Percentiles rank a stretch among this genome's conserved stretches.
Evolutionary conservation across 176 grass and related monocot genomes (phyloP).

Genomic region (Phragmites australis): DNA sequence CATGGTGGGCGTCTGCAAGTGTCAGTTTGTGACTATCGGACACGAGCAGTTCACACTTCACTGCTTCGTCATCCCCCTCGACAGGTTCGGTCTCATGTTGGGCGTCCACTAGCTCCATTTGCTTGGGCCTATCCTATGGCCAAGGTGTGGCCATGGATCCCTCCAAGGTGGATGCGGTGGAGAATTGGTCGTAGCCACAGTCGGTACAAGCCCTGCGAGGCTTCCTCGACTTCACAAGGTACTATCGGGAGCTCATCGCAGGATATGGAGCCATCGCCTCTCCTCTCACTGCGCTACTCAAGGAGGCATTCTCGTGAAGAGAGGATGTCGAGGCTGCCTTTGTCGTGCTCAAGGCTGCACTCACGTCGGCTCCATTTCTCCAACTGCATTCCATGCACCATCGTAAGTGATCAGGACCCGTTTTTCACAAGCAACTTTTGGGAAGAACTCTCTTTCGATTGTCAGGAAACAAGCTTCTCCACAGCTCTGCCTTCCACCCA

Average conservation of each 20-base stretch:
- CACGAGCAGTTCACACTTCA: background rate
- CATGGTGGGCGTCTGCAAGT: accelerated
- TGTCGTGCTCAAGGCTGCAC: background rate
- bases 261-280: background rate
- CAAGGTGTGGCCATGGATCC: background rate
- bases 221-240: background rate
- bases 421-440: no score
- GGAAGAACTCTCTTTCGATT: no score
- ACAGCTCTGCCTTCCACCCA: no score
- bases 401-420: no score
- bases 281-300: background rate
- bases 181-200: background rate
- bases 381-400: no score
- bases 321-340: background rate
- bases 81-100: background rate
- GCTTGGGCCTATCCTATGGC: background rate
- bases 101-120: background rate
- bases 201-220: background rate
- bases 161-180: background rate
- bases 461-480: no score
- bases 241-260: background rate
- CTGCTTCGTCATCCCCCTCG: background rate
- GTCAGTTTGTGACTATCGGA: background rate
- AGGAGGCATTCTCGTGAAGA: background rate
- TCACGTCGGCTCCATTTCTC: background rate